phyloP scores from a whole-genome alignment of 2,329 filamentous ascomycete species.

The Helotiales sp. region DNA sequence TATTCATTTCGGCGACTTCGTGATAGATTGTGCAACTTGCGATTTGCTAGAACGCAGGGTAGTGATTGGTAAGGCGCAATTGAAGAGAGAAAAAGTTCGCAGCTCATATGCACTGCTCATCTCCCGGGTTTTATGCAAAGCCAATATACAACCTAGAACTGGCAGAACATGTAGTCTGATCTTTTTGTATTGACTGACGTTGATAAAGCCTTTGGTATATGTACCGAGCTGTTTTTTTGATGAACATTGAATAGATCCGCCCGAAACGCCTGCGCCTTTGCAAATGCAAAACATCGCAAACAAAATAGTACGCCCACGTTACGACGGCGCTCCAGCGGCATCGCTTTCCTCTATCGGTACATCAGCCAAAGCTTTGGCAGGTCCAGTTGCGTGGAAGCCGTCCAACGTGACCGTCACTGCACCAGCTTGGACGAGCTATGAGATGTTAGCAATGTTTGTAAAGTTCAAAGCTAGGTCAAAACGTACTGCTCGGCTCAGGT shows the following conservation, averaged over 20 bases:
- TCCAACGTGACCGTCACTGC: conserved; percentile 85
- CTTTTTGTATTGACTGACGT: background rate
- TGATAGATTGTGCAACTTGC: background rate
- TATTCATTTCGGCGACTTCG: conserved; percentile 1
- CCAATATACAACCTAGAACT: background rate
- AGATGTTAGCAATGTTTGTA: conserved; percentile 24
- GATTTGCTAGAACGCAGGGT: background rate
- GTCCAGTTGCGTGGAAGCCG: conserved; percentile 66
- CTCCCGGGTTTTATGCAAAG: background rate
- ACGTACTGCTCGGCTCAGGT: conserved; percentile 86
- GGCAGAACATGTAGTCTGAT: background rate
- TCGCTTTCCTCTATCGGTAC: conserved; percentile 32
- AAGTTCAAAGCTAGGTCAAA: background rate
- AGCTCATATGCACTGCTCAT: background rate
- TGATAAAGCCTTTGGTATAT: conserved; percentile 5
- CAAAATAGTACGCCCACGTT: conserved; percentile 17
- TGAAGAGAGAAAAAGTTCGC: background rate
- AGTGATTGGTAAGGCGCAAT: background rate
- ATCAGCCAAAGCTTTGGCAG: conserved; percentile 27
- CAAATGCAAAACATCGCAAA: conserved; percentile 4
- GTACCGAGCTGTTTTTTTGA: background rate
- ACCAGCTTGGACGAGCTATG: conserved; percentile 85
- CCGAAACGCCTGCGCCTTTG: conserved; percentile 18
- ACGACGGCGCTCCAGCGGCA: conserved; percentile 25
- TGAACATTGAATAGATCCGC: background rate